Base-by-base conservation (phyloP, 495 filamentous ascomycete genomes). In the Penicillium mononematosum region DNA sequence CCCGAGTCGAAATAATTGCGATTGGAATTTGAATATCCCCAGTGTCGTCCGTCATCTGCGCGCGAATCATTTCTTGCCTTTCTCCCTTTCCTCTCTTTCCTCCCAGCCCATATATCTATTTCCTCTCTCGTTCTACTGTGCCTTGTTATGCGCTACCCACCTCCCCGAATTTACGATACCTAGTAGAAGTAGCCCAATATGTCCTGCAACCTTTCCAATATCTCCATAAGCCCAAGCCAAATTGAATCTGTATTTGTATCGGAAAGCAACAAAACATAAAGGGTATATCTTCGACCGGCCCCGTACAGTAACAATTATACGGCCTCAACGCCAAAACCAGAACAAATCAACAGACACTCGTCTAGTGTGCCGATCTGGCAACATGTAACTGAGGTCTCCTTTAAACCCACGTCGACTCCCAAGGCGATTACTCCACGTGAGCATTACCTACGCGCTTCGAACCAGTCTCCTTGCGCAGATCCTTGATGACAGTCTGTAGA, bases 401-500 rank as follows among this genome's bases (percentile, higher is more conserved):
- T 24, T 48, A 24, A 31, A 19, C 14, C 4, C 14, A 22, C 7
- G 17, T 16, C 4, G 7, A 19, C 19, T 25, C 1, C 34, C 32
- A 14, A 20, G 3, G 16, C 3, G 31, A 44, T 62, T 54, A 68
- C 34, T 75, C 64, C 34, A 57, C 39, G 32, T 55, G 62, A 39
- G 64, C 65, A 58, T 69, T 62, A 9, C 49, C 55, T 5, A 59
- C 47, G 1, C 66, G 63, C 36, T 65, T 64, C 12, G 56, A 32
- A 19, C 54, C 59, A 19, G 75, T 78, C 63, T 90, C 86, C 64
- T 81, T 85, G 29, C 86, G 77, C 46, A 92, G 73, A 63, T 90
- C 87, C 63, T 87, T 85, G 22, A 92, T 85, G 16, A 90, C 86
- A 56, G 80, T 79, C 89, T 92, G 52, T 16, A 25, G 19, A 39